A percentile compares a stretch with the other conserved stretches of the same genome.
Evolutionary conservation across 2,329 filamentous ascomycete species (phyloP).

Genomic region (Cladosporium velox): DNA sequence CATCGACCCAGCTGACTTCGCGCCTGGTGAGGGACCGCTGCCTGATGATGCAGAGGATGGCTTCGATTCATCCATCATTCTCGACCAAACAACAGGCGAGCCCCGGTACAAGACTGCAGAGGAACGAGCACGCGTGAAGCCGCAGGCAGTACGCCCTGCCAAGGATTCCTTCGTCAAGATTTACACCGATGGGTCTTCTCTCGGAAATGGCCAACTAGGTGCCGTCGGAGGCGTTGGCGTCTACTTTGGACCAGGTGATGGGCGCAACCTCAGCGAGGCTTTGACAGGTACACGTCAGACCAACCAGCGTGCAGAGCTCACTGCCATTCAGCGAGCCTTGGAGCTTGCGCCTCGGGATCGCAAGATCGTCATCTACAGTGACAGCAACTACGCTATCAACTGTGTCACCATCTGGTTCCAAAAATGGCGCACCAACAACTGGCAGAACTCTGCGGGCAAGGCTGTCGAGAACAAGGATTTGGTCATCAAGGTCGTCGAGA

Average conservation of each 20-base stretch:
- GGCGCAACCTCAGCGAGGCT: slow-evolving; percentile 69
- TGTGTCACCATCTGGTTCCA: slow-evolving; percentile 83
- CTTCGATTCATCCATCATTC: slow-evolving; percentile 60
- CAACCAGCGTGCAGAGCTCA: slow-evolving; percentile 94
- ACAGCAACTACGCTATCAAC: slow-evolving; percentile 87
- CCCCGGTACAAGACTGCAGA: slow-evolving; percentile 58
- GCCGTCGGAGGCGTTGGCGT: slow-evolving; percentile 65
- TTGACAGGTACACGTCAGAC: slow-evolving; percentile 76
- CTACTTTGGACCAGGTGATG: slow-evolving; percentile 61
- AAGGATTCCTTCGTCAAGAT: slow-evolving; percentile 54
- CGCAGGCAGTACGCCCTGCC: slow-evolving; percentile 45
- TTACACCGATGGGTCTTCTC: slow-evolving; percentile 64
- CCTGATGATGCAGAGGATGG: slow-evolving; percentile 60
- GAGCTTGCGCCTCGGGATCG: slow-evolving; percentile 70
- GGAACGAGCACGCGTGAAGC: slow-evolving; percentile 51
- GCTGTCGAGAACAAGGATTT: slow-evolving; percentile 86
- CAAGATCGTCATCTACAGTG: slow-evolving; percentile 76
- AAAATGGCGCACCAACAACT: slow-evolving; percentile 74
- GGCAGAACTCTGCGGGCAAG: slow-evolving; percentile 71
- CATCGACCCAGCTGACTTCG: slow-evolving; percentile 41
- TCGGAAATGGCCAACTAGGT: slow-evolving; percentile 58
- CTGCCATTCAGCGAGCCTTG: slow-evolving; percentile 80
- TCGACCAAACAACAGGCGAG: slow-evolving; percentile 56
- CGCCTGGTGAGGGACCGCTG: slow-evolving; percentile 58
- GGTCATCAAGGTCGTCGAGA: slow-evolving; percentile 68